Evolutionary conservation across 228 moss, liverwort and hornwort species (phyloP).

Genomic region (Sphagnum magellanicum): DNA sequence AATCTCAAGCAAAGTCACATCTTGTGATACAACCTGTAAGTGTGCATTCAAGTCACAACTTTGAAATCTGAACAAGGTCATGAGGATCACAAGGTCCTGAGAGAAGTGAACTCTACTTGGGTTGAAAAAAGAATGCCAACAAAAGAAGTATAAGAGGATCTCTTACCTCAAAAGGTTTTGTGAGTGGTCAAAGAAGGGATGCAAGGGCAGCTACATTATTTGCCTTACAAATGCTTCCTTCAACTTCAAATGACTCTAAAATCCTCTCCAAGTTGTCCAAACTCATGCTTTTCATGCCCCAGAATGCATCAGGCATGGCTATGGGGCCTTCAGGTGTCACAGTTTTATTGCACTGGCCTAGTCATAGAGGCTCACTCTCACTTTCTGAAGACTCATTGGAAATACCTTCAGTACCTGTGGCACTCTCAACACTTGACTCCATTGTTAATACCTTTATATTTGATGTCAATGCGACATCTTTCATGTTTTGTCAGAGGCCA

Average conservation of each 20-base stretch:
- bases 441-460: neutral
- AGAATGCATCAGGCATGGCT: conserved; percentile 2
- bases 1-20: neutral
- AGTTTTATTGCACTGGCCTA: neutral
- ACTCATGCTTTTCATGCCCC: conserved; percentile 4
- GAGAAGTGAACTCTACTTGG: neutral
- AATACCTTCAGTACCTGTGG: neutral
- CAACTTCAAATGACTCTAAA: conserved; percentile 11
- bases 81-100: too few relatives aligned
- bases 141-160: neutral
- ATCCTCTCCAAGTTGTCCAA: neutral
- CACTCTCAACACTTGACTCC: neutral
- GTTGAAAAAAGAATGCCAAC: neutral
- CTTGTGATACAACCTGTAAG: neutral
- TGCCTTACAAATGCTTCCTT: conserved; percentile 9
- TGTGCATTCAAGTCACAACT: neutral
- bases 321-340: conserved; percentile 1
- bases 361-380: neutral
- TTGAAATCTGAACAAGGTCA: too few relatives aligned
- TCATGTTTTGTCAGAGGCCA: conserved; percentile 4
- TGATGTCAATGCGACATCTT: neutral
- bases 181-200: conserved; percentile 23
- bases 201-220: conserved; percentile 25
- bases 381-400: neutral
- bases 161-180: conserved; percentile 30